phyloP scores from a whole-genome alignment of 2,329 filamentous ascomycete species.

The Corniculantispora saksenae region DNA sequence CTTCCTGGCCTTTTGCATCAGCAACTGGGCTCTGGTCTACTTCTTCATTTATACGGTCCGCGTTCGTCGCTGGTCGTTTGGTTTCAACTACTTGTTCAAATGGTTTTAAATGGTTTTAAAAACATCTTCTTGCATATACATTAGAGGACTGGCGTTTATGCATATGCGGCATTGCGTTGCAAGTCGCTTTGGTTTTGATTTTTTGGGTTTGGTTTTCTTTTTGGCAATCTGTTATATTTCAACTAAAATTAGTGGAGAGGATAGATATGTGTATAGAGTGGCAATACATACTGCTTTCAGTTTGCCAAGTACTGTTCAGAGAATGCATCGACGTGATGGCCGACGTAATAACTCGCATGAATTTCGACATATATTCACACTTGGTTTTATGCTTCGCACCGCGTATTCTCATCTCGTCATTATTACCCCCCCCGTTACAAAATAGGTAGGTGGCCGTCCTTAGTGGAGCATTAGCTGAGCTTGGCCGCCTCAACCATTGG shows the following conservation, averaged over 20 bases:
- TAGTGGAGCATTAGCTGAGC: constrained; percentile 8
- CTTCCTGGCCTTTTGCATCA: constrained; percentile 69
- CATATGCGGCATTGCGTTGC: background rate
- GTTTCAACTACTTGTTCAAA: constrained; percentile 16
- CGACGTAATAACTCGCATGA: background rate
- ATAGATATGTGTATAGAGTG: background rate
- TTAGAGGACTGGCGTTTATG: constrained; percentile 8
- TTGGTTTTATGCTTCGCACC: background rate
- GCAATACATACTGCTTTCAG: background rate
- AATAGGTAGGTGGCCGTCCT: constrained; percentile 8
- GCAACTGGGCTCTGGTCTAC: constrained; percentile 71
- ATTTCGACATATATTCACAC: background rate
- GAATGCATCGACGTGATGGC: background rate
- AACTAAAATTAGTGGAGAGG: background rate
- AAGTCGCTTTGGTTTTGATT: too few species aligned
- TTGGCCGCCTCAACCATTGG: background rate
- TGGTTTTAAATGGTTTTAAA: constrained; percentile 20
- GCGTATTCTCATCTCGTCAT: background rate
- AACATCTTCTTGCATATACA: background rate
- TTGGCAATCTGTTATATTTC: too few species aligned
- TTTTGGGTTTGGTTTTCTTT: too few species aligned
- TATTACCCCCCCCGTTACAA: background rate
- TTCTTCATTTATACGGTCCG: constrained; percentile 68
- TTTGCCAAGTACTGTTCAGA: background rate
- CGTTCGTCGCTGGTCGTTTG: constrained; percentile 19